Evolutionary conservation across 2,329 filamentous ascomycete genomes (phyloP).

Genomic region (Penicillium glabrum): DNA sequence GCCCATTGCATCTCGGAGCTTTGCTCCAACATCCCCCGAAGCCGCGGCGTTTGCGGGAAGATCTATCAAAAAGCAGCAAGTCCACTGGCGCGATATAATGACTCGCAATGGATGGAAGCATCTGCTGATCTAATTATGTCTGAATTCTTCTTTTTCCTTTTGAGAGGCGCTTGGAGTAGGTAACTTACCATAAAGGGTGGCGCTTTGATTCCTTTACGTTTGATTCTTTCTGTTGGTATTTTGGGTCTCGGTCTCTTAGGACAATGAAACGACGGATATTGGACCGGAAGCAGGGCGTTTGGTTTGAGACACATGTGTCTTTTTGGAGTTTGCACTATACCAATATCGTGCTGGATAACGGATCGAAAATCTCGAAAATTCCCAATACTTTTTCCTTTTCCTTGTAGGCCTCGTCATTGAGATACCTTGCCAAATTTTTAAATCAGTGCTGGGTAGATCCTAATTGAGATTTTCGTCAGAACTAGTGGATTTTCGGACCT

Average conservation of each 20-base stretch:
- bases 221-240: not conserved
- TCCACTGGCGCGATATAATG: slow-evolving; percentile 97
- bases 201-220: not conserved
- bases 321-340: not conserved
- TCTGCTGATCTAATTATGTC: slow-evolving; percentile 69
- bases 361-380: not conserved
- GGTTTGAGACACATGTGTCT: not conserved
- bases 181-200: not conserved
- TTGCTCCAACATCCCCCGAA: not conserved
- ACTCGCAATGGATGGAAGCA: slow-evolving; percentile 88
- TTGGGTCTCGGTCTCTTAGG: not conserved
- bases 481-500: too few relatives aligned
- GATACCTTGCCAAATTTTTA: too few relatives aligned
- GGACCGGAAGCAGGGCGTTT: not conserved
- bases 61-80: slow-evolving; percentile 53
- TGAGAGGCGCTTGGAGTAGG: not conserved
- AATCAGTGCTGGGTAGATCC: too few relatives aligned
- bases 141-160: not conserved
- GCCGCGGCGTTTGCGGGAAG: slow-evolving; percentile 11
- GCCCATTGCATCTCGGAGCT: not conserved
- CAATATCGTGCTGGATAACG: not conserved
- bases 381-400: not conserved
- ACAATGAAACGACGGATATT: not conserved
- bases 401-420: not conserved
- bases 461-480: too few relatives aligned